Conservation (phyloP, 306 rosid genomes). For the Casuarina cunninghamiana region DNA sequence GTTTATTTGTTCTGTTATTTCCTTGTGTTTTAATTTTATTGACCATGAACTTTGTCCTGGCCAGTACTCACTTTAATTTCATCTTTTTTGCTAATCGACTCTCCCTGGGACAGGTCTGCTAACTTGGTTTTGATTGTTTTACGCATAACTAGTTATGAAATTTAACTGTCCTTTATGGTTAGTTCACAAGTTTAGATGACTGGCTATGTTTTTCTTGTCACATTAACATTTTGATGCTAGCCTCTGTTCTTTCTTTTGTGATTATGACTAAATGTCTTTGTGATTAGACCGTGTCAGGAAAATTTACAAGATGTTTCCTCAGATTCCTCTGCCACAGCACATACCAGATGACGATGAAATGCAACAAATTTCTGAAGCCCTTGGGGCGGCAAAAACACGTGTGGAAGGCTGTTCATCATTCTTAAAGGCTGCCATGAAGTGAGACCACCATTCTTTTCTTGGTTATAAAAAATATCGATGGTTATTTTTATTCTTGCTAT, state of each 20-base stretch:
- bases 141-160: background rate
- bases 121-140: slow-evolving; percentile 24
- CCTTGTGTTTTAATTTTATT: slow-evolving; percentile 22
- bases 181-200: slow-evolving; percentile 12
- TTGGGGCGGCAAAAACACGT: slow-evolving; percentile 79
- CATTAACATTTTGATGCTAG: slow-evolving; percentile 14
- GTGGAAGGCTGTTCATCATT: slow-evolving; percentile 93
- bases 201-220: slow-evolving; percentile 19
- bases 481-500: background rate
- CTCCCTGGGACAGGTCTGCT: slow-evolving; percentile 22
- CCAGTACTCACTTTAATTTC: slow-evolving; percentile 8
- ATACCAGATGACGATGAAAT: slow-evolving; percentile 75
- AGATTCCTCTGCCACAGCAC: slow-evolving; percentile 64
- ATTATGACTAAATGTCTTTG: slow-evolving; percentile 40
- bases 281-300: slow-evolving; percentile 60
- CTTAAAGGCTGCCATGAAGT: slow-evolving; percentile 89
- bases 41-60: slow-evolving; percentile 1
- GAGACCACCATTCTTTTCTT: slow-evolving; percentile 24
- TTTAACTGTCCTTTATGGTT: slow-evolving; percentile 5
- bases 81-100: slow-evolving; percentile 13
- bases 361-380: slow-evolving; percentile 77
- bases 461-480: background rate
- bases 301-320: slow-evolving; percentile 72
- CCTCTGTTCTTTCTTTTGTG: slow-evolving; percentile 4
- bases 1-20: slow-evolving; percentile 29